Evolutionary conservation across 1,139 yeast genomes (phyloP), one percentile per base, ranked within the genome.

Genomic region (Nakaseomyces nivariensis): DNA sequence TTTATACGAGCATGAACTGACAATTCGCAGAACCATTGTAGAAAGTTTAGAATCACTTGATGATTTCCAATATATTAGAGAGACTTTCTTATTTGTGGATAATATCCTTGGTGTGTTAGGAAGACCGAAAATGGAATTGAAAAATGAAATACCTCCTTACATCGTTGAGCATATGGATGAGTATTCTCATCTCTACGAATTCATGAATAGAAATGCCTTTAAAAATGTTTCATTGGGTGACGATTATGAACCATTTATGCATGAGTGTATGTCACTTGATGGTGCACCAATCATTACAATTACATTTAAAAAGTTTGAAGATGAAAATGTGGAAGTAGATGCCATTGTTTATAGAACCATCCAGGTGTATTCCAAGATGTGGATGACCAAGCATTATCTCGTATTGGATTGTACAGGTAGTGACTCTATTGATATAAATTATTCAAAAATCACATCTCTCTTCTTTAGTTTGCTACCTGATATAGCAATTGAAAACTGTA

Each of bases 391-490:
- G 52, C 86, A 76, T 59, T 77, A 79, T 53, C 53, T 82, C 50
- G 76, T 86, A 4, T 63, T 79, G 56, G 96, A 88, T 64, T 81
- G 85, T 56, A 84, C 95, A 0, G 82, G 81, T 11, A 81, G 74
- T 60, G 66, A 70, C 8, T 63, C 68, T 3, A 62, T 46, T 3
- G 47, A 54, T n/a, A 47, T 50, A 26, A 54, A 54, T 24, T 57
- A 57, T 22, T 50, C 52, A 11, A 57, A 62, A 46, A 45, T 63
- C 59, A 66, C 63, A 55, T 67, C 53, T 37, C 57, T 59, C 3
- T 62, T 78, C 17, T 58, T 73, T 37, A 67, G 70, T 37, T 61
- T 75, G n/a, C 53, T 69, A 7, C 74, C 89, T 0, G 72, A 72
- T 4, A 75, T 72, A 41, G 73, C 78, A 59, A 70, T 73, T 48